Conservation (phyloP, 1,284 basidiomycete species). For the Cryptococcus floricola region DNA sequence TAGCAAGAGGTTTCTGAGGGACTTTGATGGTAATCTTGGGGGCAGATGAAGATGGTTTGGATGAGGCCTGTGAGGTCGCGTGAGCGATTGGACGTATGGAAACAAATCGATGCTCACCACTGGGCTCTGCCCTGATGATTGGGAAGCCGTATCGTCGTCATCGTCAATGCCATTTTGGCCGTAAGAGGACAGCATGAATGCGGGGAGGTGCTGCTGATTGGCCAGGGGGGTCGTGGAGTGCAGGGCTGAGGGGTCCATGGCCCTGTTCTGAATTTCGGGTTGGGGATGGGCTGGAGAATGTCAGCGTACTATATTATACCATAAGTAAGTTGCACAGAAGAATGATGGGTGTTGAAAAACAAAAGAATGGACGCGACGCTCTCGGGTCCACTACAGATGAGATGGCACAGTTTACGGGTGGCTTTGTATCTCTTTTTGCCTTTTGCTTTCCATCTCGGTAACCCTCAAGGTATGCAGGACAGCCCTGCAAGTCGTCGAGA, state of each 20-base stretch:
- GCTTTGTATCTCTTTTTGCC: neutral
- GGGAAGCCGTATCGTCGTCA: neutral
- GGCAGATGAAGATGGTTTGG: slow-evolving; percentile 5
- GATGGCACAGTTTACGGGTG: neutral
- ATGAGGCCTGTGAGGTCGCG: neutral
- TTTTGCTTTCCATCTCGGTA: neutral
- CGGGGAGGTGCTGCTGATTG: slow-evolving; percentile 17
- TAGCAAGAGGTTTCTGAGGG: slow-evolving; percentile 4
- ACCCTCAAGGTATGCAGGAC: neutral
- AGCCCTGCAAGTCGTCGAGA: neutral
- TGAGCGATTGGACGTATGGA: neutral
- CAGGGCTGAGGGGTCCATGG: slow-evolving; percentile 12
- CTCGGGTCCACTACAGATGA: neutral
- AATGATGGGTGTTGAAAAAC: neutral
- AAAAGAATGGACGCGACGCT: neutral
- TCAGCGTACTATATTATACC: neutral
- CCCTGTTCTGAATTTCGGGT: neutral
- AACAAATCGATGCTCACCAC: neutral
- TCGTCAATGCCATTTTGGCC: neutral
- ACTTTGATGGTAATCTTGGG: slow-evolving; percentile 14
- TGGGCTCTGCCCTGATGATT: neutral
- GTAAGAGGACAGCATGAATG: slow-evolving; percentile 20
- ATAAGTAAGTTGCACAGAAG: neutral
- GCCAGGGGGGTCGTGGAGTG: neutral
- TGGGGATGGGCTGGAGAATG: neutral